Evolutionary conservation across 179 eudicot species (phyloP), one percentile per base, ranked within the genome.

Genomic region (Carnegiea gigantea): DNA sequence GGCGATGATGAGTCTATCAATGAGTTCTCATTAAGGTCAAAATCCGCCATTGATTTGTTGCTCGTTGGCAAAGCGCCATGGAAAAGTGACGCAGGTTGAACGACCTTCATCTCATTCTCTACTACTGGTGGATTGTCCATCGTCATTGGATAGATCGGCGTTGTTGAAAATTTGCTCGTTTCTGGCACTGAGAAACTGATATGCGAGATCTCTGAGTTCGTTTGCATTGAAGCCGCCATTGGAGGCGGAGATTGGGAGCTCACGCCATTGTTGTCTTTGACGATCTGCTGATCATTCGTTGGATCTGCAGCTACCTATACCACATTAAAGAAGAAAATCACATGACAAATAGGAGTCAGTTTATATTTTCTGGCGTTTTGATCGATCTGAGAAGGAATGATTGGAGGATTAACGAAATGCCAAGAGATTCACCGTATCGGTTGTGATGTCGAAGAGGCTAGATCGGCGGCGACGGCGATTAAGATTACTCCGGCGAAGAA

Each of bases 361-460:
- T 54, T 17, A 1, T 9, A 23, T 30, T 62, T 70, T 15, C 40
- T 9, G 9, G 73, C 10, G 30, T 5, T 64, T 64, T 64, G 30
- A 64, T 0, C 70, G 70, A 64, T 21, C 13, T 64, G 2, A 64
- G 30, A 68, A 7, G 73, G 23, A 26, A 43, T 72, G n/a, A 70
- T 70, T 1, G 73, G 23, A 12, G 26, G 28, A 53, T 30, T 51
- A 51, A 10, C 23, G 26, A 64, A 49, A 30, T 26, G 62, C 20
- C 1, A 5, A 0, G 14, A 30, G 43, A 84, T 49, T 77, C 89
- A 93, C 98, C 86, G 93, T 81, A 28, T 92, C 96, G 12, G 98
- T 90, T n/a, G 96, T 91, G 85, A 93, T 93, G 67, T 92, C 97
- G 13, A 93, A 93, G 82, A 93, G 95, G 86, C 95, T 93, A 76